These are phyloP conservation scores for Pseudohyphozyma bogoriensis DNA, from an alignment of 768 basidiomycete genomes.

Conservation along the genomic window DNA sequence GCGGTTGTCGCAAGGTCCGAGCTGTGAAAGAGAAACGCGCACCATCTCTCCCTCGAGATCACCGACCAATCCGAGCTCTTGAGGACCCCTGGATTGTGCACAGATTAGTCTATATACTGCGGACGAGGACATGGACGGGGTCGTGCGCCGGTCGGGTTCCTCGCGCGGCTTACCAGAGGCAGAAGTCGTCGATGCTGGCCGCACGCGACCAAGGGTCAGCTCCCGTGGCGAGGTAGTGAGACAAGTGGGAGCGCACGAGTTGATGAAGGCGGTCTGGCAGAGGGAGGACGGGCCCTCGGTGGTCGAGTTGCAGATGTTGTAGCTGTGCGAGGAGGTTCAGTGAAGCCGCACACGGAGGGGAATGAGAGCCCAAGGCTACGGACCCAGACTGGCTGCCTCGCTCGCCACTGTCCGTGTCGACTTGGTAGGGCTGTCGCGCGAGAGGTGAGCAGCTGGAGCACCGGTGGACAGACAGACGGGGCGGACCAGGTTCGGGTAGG, in stretches of 20 bases:
- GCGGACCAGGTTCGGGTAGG: slow-evolving; percentile 17
- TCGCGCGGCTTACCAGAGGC: slow-evolving; percentile 7
- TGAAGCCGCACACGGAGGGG: too few species aligned
- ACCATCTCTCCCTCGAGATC: slow-evolving; percentile 24
- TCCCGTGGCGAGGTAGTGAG: neutral
- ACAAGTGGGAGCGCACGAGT: slow-evolving; percentile 10
- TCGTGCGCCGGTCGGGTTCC: neutral
- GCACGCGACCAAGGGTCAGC: neutral
- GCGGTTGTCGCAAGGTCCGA: neutral
- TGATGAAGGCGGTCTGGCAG: slow-evolving; percentile 35
- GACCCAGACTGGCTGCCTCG: slow-evolving; percentile 50
- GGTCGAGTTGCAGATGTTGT: slow-evolving; percentile 24
- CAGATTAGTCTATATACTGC: neutral
- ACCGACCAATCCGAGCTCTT: slow-evolving; percentile 15
- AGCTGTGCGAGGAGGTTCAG: slow-evolving; percentile 1
- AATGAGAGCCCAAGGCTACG: too few species aligned
- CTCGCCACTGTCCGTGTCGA: slow-evolving; percentile 40
- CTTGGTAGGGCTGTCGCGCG: slow-evolving; percentile 47
- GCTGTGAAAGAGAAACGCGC: slow-evolving; percentile 1
- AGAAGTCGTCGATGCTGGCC: slow-evolving; percentile 29
- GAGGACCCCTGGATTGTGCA: neutral
- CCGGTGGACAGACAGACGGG: too few species aligned
- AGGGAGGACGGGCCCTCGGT: slow-evolving; percentile 21
- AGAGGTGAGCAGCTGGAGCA: neutral
- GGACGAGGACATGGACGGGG: neutral